Evolutionary conservation across 805 yeast species (phyloP), one percentile per base, ranked within the genome.

Genomic region (Suhomyces sp.): DNA sequence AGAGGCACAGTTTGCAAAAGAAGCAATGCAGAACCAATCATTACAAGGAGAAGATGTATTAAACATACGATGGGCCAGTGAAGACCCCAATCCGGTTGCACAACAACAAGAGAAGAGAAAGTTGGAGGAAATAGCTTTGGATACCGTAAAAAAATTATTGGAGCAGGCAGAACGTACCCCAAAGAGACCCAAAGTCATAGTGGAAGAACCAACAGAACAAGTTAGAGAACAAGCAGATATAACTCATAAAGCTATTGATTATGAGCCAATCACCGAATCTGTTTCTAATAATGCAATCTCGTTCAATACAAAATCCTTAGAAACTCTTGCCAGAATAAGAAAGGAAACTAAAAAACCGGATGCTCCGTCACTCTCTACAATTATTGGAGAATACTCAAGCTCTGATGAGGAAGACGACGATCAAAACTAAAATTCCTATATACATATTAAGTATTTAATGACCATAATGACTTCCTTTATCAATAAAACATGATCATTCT

Each of bases 1-100:
- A 14, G 81, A 75, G 52, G 97, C 97, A 0, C 97, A 91, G 56
- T 93, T 91, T 68, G 96, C 96, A 0, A 86, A 87, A 50, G 98
- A 91, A 57, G 95, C 95, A 1, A 87, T 91, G 96, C 76, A 82
- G 25, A 81, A 81, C 28, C 98, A 91, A 56, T 72, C 84, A 6
- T 55, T 90, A 6, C 55, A 47, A 16, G 55, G 44, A 5, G 72
- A 75, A 38, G 95, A 84, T 43, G 73, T 81, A 0, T 58, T 90
- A 28, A 74, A 70, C 40, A 76, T 90, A 1, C 72, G 86, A 44
- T 90, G 98, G 98, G 95, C 97, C 0, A 78, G 77, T 41, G 91
- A 84, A 27, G 95, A 88, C 56, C 95, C 95, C 2, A 83, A 82
- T 50, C 93, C 93, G 0, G 60, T 58, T 4, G 81, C 86, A 3